Percentiles rank a stretch among this genome's conserved stretches.
Conservation (phyloP, 257 asterid genomes). For the Voacanga thouarsii region DNA sequence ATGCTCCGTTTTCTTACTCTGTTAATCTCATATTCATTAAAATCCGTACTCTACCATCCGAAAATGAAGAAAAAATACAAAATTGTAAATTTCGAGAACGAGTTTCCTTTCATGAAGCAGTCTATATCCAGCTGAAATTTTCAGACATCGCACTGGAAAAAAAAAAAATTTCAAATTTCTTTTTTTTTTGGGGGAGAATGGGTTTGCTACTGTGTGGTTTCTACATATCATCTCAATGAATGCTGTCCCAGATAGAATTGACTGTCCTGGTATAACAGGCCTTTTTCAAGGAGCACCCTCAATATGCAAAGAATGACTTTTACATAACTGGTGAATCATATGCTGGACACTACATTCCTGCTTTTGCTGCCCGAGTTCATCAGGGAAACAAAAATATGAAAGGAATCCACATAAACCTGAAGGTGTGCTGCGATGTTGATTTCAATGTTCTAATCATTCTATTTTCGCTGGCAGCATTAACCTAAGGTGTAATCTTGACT, state of each 20-base stretch:
- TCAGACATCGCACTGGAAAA: too few relatives aligned
- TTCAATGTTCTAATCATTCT: neutral
- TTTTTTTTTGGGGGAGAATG: neutral
- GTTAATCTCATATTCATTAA: neutral
- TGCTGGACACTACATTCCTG: constrained; percentile 18
- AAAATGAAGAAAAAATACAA: too few relatives aligned
- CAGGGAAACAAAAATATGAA: constrained; percentile 13
- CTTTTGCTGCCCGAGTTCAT: constrained; percentile 2
- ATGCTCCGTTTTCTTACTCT: neutral
- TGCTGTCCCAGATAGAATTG: neutral
- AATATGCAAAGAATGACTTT: constrained; percentile 7
- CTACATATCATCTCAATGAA: neutral
- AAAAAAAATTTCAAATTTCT: too few relatives aligned
- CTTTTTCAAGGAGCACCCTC: constrained; percentile 7
- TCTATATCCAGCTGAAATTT: too few relatives aligned
- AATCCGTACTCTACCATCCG: too few relatives aligned
- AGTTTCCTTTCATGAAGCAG: too few relatives aligned
- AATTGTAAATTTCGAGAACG: too few relatives aligned
- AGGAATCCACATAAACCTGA: constrained; percentile 11
- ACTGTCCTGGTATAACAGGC: neutral
- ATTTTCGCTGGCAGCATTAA: neutral
- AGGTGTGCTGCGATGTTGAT: neutral
- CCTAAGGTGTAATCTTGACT: neutral
- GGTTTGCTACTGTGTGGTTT: neutral
- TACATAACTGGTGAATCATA: constrained; percentile 17